Conservation (phyloP, 2,329 filamentous ascomycete genomes). For the Fusarium armeniacum region DNA sequence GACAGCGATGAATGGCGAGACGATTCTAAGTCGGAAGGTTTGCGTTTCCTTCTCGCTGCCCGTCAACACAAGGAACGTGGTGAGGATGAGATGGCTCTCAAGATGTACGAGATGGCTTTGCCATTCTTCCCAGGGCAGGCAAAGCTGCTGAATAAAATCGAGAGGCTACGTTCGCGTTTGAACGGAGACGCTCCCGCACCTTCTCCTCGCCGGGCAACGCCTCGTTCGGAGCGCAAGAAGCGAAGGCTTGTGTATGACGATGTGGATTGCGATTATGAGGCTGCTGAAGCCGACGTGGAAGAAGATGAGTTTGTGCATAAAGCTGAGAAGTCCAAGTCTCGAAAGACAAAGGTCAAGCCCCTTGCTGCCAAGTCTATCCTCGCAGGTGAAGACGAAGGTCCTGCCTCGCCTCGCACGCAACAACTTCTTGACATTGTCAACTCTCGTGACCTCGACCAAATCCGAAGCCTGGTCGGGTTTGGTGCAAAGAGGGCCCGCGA, state of each 20-base stretch:
- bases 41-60: slow-evolving; percentile 89
- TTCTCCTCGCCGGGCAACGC: slow-evolving; percentile 42
- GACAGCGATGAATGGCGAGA: slow-evolving; percentile 73
- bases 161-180: slow-evolving; percentile 70
- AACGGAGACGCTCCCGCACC: slow-evolving; percentile 44
- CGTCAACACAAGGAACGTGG: slow-evolving; percentile 89
- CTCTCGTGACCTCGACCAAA: slow-evolving; percentile 75
- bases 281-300: slow-evolving; percentile 60
- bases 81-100: slow-evolving; percentile 81
- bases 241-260: slow-evolving; percentile 49
- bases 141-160: slow-evolving; percentile 80
- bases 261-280: slow-evolving; percentile 58
- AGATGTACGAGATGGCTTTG: slow-evolving; percentile 87
- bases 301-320: slow-evolving; percentile 53
- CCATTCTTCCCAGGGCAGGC: slow-evolving; percentile 89
- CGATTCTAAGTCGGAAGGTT: slow-evolving; percentile 82
- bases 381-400: slow-evolving; percentile 59
- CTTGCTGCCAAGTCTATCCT: slow-evolving; percentile 45
- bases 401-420: slow-evolving; percentile 68
- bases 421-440: slow-evolving; percentile 79
- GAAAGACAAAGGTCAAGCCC: slow-evolving; percentile 53
- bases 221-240: slow-evolving; percentile 52
- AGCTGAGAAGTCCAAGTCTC: slow-evolving; percentile 49
- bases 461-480: slow-evolving; percentile 77
- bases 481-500: slow-evolving; percentile 79